Evolutionary conservation across 192 early-diverging fungal genomes (phyloP), one percentile per base, ranked within the genome.

Genomic region (Backusella mclennaniae): DNA sequence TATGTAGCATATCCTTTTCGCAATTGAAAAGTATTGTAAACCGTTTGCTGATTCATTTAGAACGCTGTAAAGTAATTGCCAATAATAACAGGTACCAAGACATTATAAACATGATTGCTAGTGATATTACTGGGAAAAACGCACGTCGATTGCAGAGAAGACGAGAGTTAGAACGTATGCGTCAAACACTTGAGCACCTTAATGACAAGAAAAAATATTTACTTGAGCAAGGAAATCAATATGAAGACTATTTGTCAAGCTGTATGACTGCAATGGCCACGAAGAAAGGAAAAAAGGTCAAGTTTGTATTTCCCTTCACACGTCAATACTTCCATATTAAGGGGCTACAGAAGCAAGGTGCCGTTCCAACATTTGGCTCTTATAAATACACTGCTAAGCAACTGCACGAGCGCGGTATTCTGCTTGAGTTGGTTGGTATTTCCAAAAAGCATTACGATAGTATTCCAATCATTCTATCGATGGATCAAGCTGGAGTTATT

Each of bases 301-400:
- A 84, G n/a, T 85, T 90, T 46, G 86, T 92, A 69, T 81, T 97
- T 75, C 93, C 95, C n/a, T 98, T 99, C 84, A 95, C 95, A 9
- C 87, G 93, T 35, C 98, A 99, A 87, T 99, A 98, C 80, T 98
- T 92, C 85, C 97, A 99, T 83, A 79, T 97, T 73, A 87, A 91
- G 26, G 94, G 94, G 39, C 87, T 99, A 67, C 90, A 97, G 81
- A 85, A 88, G 26, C 89, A 93, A 71, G 97, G 97, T 26, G 87
- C 85, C 9, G 94, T 99, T 41, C 98, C 98, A 1, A 87, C 94
- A 76, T 99, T 97, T 82, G 98, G 98, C 6, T 98, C 97, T 70
- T 98, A 91, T 90, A 98, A 98, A 91, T 99, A 97, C 87, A 95
- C 95, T 33, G 98, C 97, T 11, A 92, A 96, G 79, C 90, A 96